These are phyloP conservation scores for Cucumis sativus DNA, from an alignment of 306 rosid species.

Conservation along the genomic window DNA sequence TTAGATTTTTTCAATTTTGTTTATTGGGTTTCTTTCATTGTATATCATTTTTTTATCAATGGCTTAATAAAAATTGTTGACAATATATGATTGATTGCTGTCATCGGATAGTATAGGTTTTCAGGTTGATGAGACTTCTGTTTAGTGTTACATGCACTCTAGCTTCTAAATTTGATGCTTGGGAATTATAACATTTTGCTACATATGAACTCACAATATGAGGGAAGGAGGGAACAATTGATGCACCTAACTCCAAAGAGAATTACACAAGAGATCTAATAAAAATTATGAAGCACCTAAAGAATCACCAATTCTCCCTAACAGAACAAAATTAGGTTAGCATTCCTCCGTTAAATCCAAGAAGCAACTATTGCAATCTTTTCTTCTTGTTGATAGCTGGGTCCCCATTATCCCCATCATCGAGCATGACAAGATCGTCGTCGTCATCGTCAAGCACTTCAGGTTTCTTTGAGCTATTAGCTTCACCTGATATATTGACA, in stretches of 20 bases:
- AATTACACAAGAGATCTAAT: slow-evolving; percentile 28
- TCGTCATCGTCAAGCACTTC: slow-evolving; percentile 70
- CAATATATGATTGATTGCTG: not conserved
- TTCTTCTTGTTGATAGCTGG: slow-evolving; percentile 45
- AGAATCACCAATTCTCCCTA: slow-evolving; percentile 50
- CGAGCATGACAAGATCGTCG: slow-evolving; percentile 57
- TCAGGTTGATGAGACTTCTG: not conserved
- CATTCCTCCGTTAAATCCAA: slow-evolving; percentile 13
- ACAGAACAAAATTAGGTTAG: slow-evolving; percentile 53
- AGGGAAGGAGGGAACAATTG: not conserved
- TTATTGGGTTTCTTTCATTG: not conserved
- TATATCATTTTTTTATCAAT: not conserved
- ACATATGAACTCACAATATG: slow-evolving; percentile 3
- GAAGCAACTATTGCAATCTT: slow-evolving; percentile 33
- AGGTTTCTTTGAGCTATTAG: slow-evolving; percentile 25
- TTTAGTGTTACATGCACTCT: slow-evolving; percentile 2
- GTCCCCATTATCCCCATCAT: slow-evolving; percentile 34
- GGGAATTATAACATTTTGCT: not conserved
- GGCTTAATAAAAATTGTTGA: not conserved
- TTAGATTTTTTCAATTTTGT: not conserved
- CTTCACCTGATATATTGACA: slow-evolving; percentile 10
- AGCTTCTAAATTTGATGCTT: not conserved
- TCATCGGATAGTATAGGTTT: not conserved
- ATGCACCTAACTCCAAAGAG: slow-evolving; percentile 26
- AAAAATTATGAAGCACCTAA: slow-evolving; percentile 39